Evolutionary conservation across 345 rosid genomes (phyloP).

Genomic region (Lagerstroemia speciosa): DNA sequence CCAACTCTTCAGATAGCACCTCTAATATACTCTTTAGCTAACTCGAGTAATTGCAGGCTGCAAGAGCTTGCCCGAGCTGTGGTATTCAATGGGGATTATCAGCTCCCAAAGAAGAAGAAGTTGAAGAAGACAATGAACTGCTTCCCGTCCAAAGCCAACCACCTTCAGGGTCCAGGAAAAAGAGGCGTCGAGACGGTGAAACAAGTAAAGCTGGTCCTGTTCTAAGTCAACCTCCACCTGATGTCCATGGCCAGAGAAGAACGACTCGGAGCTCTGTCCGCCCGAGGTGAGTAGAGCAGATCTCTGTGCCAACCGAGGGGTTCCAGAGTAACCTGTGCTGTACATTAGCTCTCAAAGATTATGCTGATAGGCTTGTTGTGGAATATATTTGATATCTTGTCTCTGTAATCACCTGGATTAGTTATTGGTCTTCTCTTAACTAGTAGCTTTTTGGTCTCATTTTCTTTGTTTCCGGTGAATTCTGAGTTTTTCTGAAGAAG

Average conservation of each 20-base stretch:
- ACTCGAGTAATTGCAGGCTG: conserved; percentile 32
- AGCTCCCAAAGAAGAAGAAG: conserved; percentile 41
- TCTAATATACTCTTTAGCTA: not conserved
- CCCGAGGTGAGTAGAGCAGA: conserved; percentile 14
- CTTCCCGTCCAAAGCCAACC: conserved; percentile 23
- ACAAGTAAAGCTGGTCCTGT: conserved; percentile 6
- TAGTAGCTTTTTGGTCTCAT: not conserved
- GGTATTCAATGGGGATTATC: conserved; percentile 41
- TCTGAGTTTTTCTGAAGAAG: not conserved
- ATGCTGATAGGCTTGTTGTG: not conserved
- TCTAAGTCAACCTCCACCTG: conserved; percentile 34
- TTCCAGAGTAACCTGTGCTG: not conserved
- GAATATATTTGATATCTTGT: no score
- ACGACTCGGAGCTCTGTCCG: conserved; percentile 40
- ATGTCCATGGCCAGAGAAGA: conserved; percentile 31
- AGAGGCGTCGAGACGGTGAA: conserved; percentile 26
- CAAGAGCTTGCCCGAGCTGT: conserved; percentile 54
- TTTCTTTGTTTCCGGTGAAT: not conserved
- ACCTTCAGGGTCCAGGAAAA: conserved; percentile 28
- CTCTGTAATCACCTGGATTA: not conserved
- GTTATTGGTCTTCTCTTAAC: not conserved
- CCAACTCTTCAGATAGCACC: not conserved
- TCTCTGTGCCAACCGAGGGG: not conserved
- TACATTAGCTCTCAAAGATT: conserved; percentile 1
- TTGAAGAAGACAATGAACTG: conserved; percentile 24